Evolutionary conservation across 371 early-diverging fungal genomes (phyloP), one percentile per base, ranked within the genome.

Genomic region (Mortierella sp.): DNA sequence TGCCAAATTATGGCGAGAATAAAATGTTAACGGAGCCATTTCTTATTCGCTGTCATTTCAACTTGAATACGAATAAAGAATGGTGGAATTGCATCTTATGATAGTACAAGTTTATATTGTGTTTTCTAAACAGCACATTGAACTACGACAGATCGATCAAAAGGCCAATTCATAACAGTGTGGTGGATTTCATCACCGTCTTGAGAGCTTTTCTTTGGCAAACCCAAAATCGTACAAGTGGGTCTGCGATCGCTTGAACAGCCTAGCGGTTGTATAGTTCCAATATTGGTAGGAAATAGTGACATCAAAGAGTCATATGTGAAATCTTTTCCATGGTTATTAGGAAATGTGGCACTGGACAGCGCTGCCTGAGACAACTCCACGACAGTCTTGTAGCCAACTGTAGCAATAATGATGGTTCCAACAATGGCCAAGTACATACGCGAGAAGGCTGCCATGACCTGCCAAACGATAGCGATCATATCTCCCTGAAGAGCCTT

Each of bases 401-500:
- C 80, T 0, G 68, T 68, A 2, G 80, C 80, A 17, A 80, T 19
- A 49, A 80, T 70, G 42, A 80, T 37, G 15, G 80, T 61, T n/a
- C 80, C 80, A 0, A 75, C 53, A 56, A 80, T 34, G 1, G 80
- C 51, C 54, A 80, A 42, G 32, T 80, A 80, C 13, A 75, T 49
- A 7, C 80, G 67, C 12, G 75, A 64, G 32, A 74, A 64, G 3
- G 75, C 10, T 26, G 75, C 42, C 62, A 74, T 64, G 49, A 80
- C 80, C 42, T 80, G 80, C 80, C 80, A 80, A 4, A 80, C 32
- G 12, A 75, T 49, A 13, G 66, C 34, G 37, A 70, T 56, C 75
- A 80, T 74, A 15, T 74, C 80, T 13, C 62, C 75, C 9, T 80
- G 80, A 5, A 80, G 63, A n/a, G 72, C 53, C 62, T 57, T 70